Evolutionary conservation across 352 stramenopile genomes (phyloP), one percentile per base, ranked within the genome.

Genomic region (Pythium volutum): DNA sequence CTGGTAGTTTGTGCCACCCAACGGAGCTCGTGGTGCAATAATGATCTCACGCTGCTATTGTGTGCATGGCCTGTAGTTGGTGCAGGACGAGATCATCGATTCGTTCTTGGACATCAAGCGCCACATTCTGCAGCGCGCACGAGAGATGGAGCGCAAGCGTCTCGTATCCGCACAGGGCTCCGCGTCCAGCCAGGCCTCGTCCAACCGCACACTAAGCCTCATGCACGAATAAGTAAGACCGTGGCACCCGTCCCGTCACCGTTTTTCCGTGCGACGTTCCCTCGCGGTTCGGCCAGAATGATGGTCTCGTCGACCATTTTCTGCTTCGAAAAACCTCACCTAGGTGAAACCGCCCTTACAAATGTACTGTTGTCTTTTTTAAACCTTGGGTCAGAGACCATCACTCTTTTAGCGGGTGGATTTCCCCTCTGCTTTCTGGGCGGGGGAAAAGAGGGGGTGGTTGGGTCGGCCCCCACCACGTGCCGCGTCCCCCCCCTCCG

Each of bases 81-180:
- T 88, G 33, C 79, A 90, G 55, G 85, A 95, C 67, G 85, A 95
- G 65, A 93, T 93, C 64, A 78, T 95, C 47, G 86, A 95, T 64
- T 87, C 85, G 36, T 95, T 95, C 65, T 57, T 95, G n/a, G 86
- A 95, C 55, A 88, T 95, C 63, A 92, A 89, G 70, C 81, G 86
- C 27, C 83, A 95, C 59, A 88, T 93, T 59, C 67, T 91, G 29
- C 76, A 91, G 62, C 71, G 81, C 33, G 78, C 75, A 27, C 54
- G 84, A 5, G 79, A 91, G 29, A 67, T 87, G 52, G 58, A 75
- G 52, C 72, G 70, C 33, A 73, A 73, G 43, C 73, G 68, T 27
- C 16, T 36, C 64, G 46, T 25, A 15, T 55, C 55, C 4, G 16
- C 31, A 7, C 45, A 48, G 11, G 25, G 46, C 18, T 59, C 54